Conservation (phyloP, 257 asterid genomes). For the Cruciata laevipes region DNA sequence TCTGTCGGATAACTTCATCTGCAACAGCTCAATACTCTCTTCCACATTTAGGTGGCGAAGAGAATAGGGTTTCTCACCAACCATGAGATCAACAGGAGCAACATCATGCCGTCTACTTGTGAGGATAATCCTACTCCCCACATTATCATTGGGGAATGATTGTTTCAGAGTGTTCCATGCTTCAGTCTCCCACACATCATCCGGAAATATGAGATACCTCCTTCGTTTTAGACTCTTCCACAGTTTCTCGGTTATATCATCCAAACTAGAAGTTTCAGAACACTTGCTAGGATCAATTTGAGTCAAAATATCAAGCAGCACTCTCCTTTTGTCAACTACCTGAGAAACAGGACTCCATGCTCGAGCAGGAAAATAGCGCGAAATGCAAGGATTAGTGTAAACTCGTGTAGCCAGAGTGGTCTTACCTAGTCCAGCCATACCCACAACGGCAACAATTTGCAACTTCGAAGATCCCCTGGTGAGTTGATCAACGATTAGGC, state of each 20-base stretch:
- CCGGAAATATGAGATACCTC: not conserved
- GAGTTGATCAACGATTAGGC: not conserved
- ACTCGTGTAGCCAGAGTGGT: constrained; percentile 8
- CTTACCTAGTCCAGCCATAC: constrained; percentile 17
- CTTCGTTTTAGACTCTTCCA: not conserved
- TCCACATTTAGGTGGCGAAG: not conserved
- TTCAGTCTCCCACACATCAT: constrained; percentile 8
- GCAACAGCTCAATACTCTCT: not conserved
- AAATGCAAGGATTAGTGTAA: not conserved
- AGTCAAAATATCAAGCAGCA: not conserved
- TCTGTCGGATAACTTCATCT: not conserved
- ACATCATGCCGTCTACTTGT: constrained; percentile 1
- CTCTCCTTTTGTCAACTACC: not conserved
- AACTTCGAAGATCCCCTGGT: not conserved
- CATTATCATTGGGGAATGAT: not conserved
- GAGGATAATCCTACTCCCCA: constrained; percentile 2
- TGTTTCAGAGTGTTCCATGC: not conserved
- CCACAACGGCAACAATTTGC: constrained; percentile 8
- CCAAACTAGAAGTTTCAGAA: not conserved
- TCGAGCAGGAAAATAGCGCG: not conserved
- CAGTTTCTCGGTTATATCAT: not conserved
- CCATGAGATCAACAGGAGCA: not conserved
- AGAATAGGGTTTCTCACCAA: not conserved
- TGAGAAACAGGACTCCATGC: not conserved
- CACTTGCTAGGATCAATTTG: not conserved